Evolutionary conservation across 225 moss, liverwort and hornwort species (phyloP), one percentile per base, ranked within the genome.

Genomic region (Lunularia cruciata): DNA sequence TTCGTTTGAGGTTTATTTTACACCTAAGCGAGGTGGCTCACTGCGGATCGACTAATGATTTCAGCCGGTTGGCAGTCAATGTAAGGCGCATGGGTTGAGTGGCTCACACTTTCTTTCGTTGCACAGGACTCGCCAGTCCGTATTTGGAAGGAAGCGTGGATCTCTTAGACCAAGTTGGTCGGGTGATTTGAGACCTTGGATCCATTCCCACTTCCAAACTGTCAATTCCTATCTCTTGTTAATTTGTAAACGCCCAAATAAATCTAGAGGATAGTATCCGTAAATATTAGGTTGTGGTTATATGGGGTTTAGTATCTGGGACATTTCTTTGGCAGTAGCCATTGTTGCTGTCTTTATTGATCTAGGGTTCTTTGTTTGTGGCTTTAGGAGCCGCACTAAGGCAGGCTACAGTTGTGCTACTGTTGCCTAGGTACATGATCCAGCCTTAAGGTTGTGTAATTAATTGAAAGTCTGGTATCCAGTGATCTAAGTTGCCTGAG

Each of bases 61-160:
- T n/a, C n/a, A n/a, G n/a, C n/a, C n/a, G n/a, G n/a, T 51, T 51
- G 20, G 4, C 51, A 20, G 51, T 22, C 2, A 51, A 1, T n/a
- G 8, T 51, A 20, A 18, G 4, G n/a, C 22, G 53, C 5, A 53
- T 9, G 11, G 11, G 6, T 15, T 25, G 12, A 15, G 14, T 53
- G 53, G 35, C 4, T 57, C 1, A 20, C n/a, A 13, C 63, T 28
- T 33, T 43, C 2, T 52, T 5, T 72, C 5, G 1, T 28, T 30
- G 22, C 27, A 61, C 73, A 78, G 73, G 78, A 55, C 57, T 67
- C 69, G 52, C 65, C 69, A 74, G 65, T 70, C 64, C 64, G 68
- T 30, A 31, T 34, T 31, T 57, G 57, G 69, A 19, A 59, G 65
- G 40, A 34, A 40, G 56, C 8, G 22, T 73, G 68, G 37, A 58